Base-by-base conservation (phyloP, 2,329 filamentous ascomycete genomes). In the Paecilomyces sp. region DNA sequence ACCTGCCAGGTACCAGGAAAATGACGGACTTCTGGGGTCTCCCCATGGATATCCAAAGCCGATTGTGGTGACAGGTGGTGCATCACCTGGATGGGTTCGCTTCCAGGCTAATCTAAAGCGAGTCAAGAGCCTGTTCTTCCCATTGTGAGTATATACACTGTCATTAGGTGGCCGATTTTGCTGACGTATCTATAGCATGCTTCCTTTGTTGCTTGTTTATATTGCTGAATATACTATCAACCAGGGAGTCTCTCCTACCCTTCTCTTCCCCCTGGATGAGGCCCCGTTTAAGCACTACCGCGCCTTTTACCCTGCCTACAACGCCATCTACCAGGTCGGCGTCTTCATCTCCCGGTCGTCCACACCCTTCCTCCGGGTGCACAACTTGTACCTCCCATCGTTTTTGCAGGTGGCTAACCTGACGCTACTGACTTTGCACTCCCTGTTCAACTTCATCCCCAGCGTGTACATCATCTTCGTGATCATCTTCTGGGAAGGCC, bases 201-300 rank as follows among this genome's bases (percentile, higher is more conserved):
- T 96, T 3, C 94, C 94, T 0, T 82, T 99, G 13, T 81, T 97
- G 34, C 79, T 97, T 15, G 94, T 99, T 31, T 99, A 97, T 73
- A 84, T 97, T 36, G 91, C 92, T 59, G 94, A 99, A 78, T 99
- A 99, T 73, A 95, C 90, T 58, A 97, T 97, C 75, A 97, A 97
- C 77, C 92, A 96, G 78, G 93, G 92, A 36, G 91, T 97, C 0
- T 82, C 91, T 0, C 93, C 94, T 0, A 96, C 92, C 0, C 80
- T 97, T 0, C 83, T 99, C 3, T 99, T 96, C 71, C 91, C 92
- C 0, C 80, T 97, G 0, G 71, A 81, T 1, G 76, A 83, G 11
- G 88, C 90, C 0, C 94, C 94, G 0, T 97, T 97, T 72, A 77
- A 79, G 33, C 85, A 91, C 65, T 94, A 87, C 71, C 88, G 93